phyloP scores from a whole-genome alignment of 495 filamentous ascomycete species.

The Neurospora africana region DNA sequence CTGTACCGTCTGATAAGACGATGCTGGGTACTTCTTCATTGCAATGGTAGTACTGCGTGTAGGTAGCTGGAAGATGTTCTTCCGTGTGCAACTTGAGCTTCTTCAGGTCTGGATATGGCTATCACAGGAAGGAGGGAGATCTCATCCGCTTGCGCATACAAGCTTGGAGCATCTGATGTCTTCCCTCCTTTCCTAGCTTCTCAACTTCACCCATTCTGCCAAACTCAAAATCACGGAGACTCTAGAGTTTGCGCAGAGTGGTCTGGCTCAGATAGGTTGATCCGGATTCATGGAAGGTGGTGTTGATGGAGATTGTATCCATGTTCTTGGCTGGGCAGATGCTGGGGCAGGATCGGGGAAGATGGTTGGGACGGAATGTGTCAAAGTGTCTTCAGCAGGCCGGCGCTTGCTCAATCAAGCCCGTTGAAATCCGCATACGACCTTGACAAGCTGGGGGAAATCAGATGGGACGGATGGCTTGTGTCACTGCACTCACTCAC shows the following conservation, averaged over 20 bases:
- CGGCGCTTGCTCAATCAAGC: not conserved
- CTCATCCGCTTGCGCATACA: not conserved
- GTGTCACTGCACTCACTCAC: not conserved
- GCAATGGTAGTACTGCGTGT: constrained; percentile 1
- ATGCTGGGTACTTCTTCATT: not conserved
- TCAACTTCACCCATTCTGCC: not conserved
- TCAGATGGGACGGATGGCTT: not conserved
- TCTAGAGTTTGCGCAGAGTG: not conserved
- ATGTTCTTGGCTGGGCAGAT: not conserved
- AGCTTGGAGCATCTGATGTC: not conserved
- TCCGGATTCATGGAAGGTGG: not conserved
- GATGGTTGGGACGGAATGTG: not conserved
- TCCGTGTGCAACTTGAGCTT: not conserved
- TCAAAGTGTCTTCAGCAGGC: not conserved
- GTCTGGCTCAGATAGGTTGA: not conserved
- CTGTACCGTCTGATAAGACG: not conserved
- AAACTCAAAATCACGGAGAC: not conserved
- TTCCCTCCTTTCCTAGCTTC: not conserved
- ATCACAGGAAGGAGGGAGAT: constrained; percentile 7
- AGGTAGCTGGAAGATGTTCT: not conserved
- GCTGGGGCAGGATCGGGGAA: not conserved
- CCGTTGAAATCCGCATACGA: not conserved
- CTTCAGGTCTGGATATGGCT: constrained; percentile 3
- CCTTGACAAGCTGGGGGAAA: not conserved
- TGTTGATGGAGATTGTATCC: not conserved